Conservation (phyloP, 805 yeast species). For the Ogataea ramenticola region DNA sequence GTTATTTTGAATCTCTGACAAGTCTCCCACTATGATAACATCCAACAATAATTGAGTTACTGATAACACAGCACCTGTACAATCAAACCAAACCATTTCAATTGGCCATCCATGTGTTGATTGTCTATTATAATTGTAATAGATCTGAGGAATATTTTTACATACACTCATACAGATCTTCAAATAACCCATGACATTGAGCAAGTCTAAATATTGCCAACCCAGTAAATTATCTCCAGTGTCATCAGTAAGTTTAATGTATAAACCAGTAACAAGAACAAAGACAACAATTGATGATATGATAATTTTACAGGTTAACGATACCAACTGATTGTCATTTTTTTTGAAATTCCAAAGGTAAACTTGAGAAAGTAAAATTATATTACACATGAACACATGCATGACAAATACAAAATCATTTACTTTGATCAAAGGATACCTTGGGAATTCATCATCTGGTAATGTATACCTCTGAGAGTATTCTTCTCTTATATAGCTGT, state of each 20-base stretch:
- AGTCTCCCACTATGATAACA: constrained; percentile 18
- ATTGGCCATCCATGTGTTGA: constrained; percentile 34
- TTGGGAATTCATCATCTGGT: constrained; percentile 3
- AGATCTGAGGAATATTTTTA: constrained; percentile 28
- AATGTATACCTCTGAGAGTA: constrained; percentile 18
- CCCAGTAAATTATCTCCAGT: constrained; percentile 5
- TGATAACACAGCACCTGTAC: constrained; percentile 23
- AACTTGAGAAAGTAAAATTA: constrained; percentile 23
- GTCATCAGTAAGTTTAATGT: constrained; percentile 9
- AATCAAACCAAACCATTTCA: constrained; percentile 26
- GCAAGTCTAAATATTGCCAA: constrained; percentile 24
- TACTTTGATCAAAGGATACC: constrained; percentile 22
- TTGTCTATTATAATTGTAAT: constrained; percentile 25
- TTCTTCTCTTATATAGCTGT: constrained; percentile 19
- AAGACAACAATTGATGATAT: constrained; percentile 1
- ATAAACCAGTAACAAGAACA: constrained; percentile 10
- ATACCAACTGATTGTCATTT: constrained; percentile 23
- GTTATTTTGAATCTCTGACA: constrained; percentile 20
- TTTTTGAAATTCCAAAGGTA: constrained; percentile 27
- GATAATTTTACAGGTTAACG: constrained; percentile 13
- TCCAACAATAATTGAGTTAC: constrained; percentile 23
- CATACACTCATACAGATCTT: constrained; percentile 27
- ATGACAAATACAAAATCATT: constrained; percentile 27
- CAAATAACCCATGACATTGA: constrained; percentile 25
- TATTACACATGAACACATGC: constrained; percentile 22